A percentile compares a stretch with the other conserved stretches of the same genome.
Evolutionary conservation across 495 filamentous ascomycete genomes (phyloP).

Genomic region (Aspergillus bridgeri): DNA sequence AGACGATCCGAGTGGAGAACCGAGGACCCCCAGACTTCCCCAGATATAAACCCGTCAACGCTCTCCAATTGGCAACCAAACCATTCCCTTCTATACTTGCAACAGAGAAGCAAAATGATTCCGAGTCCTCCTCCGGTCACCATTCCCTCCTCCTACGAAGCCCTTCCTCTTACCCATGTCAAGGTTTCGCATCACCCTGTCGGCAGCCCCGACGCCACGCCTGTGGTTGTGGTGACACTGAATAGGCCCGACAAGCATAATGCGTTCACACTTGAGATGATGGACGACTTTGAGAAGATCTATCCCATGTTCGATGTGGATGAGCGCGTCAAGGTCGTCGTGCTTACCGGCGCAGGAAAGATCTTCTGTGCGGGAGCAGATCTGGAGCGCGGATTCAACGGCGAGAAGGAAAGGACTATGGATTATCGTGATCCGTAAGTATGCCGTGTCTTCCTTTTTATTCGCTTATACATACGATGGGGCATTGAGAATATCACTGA

Average conservation of each 20-base stretch:
- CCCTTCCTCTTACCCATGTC: slow-evolving; percentile 41
- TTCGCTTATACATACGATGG: background rate
- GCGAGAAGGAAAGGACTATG: slow-evolving; percentile 23
- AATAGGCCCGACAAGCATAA: slow-evolving; percentile 51
- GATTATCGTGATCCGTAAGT: slow-evolving; percentile 11
- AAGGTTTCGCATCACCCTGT: slow-evolving; percentile 44
- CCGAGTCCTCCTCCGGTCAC: background rate
- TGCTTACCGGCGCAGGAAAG: slow-evolving; percentile 48
- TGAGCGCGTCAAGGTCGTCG: slow-evolving; percentile 48
- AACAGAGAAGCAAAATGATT: background rate
- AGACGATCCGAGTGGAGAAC: background rate
- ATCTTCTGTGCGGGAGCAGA: slow-evolving; percentile 59
- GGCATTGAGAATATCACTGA: background rate
- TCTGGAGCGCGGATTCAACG: slow-evolving; percentile 26
- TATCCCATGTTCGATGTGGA: slow-evolving; percentile 49
- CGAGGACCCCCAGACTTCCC: background rate
- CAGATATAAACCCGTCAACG: background rate
- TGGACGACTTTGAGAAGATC: slow-evolving; percentile 42
- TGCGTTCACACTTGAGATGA: slow-evolving; percentile 52
- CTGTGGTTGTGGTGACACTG: slow-evolving; percentile 49
- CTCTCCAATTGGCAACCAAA: background rate
- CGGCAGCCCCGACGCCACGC: slow-evolving; percentile 39
- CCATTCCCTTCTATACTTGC: background rate
- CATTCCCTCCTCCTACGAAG: slow-evolving; percentile 17
- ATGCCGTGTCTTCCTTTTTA: no score